Conservation (phyloP, 352 stramenopile species). For the Elongisporangium prolatum region DNA sequence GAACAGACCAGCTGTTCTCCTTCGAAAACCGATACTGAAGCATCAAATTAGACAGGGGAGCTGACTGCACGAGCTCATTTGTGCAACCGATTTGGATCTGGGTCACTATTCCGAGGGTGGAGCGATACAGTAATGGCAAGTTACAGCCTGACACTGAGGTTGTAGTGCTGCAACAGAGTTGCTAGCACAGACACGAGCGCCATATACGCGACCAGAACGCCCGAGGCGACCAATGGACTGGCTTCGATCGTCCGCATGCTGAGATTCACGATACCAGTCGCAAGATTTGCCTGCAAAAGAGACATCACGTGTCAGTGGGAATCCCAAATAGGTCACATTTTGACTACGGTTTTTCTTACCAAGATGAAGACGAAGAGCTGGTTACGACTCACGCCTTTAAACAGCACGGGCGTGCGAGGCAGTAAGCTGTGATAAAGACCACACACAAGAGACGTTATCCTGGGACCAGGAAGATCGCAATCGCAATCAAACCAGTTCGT, state of each 20-base stretch:
- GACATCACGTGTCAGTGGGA: background rate
- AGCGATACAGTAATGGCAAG: background rate
- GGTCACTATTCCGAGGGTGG: background rate
- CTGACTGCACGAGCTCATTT: background rate
- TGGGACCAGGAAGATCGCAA: background rate
- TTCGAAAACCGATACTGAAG: background rate
- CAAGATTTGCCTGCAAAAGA: conserved; percentile 54
- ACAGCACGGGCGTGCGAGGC: conserved; percentile 59
- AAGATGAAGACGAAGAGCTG: conserved; percentile 83
- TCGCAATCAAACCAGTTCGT: conserved; percentile 3
- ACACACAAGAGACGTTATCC: background rate
- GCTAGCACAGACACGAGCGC: conserved; percentile 47
- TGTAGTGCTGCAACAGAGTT: conserved; percentile 38
- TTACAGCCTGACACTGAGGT: conserved; percentile 75
- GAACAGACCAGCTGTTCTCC: background rate
- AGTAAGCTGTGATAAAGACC: conserved; percentile 47
- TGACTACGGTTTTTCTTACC: conserved; percentile 23
- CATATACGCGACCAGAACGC: conserved; percentile 65
- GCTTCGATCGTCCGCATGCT: conserved; percentile 81
- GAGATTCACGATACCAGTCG: conserved; percentile 72
- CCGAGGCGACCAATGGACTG: conserved; percentile 21
- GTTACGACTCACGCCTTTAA: conserved; percentile 72
- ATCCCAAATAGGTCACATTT: background rate
- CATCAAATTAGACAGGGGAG: background rate
- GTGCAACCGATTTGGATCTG: background rate